These are phyloP conservation scores for Aspergillus vadensis DNA, from an alignment of 2,329 filamentous ascomycete species.

Conservation along the genomic window DNA sequence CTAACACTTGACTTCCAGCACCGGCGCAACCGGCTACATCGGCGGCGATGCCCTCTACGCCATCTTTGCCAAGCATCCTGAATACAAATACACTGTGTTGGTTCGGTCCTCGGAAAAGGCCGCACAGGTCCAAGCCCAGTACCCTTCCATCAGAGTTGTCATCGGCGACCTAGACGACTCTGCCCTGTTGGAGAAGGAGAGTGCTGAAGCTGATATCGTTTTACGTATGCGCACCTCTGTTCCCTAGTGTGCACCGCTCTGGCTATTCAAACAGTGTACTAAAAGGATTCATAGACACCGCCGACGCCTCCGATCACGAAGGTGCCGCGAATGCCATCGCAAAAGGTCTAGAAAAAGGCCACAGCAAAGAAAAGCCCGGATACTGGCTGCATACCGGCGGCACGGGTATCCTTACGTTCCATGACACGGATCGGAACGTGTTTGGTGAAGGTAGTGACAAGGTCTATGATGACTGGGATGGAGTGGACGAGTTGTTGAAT, in stretches of 20 bases:
- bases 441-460: slow-evolving; percentile 44
- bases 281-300: slow-evolving; percentile 22
- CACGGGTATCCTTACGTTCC: slow-evolving; percentile 41
- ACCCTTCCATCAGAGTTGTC: slow-evolving; percentile 53
- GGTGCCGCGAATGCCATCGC: slow-evolving; percentile 43
- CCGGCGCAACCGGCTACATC: slow-evolving; percentile 52
- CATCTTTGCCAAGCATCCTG: slow-evolving; percentile 43
- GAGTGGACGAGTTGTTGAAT: slow-evolving; percentile 39
- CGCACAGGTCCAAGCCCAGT: slow-evolving; percentile 39
- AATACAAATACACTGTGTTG: slow-evolving; percentile 42
- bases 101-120: slow-evolving; percentile 44
- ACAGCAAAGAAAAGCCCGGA: slow-evolving; percentile 39
- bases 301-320: slow-evolving; percentile 42
- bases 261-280: background rate
- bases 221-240: slow-evolving; percentile 34
- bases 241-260: background rate
- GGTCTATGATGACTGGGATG: slow-evolving; percentile 46
- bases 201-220: slow-evolving; percentile 52
- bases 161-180: slow-evolving; percentile 48
- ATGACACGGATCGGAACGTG: slow-evolving; percentile 37
- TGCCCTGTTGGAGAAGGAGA: background rate
- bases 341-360: slow-evolving; percentile 44
- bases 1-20: slow-evolving; percentile 18
- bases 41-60: slow-evolving; percentile 52
- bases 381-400: slow-evolving; percentile 48